Conservation (phyloP, 352 stramenopile genomes). For the Aphanomyces cochlioides region DNA sequence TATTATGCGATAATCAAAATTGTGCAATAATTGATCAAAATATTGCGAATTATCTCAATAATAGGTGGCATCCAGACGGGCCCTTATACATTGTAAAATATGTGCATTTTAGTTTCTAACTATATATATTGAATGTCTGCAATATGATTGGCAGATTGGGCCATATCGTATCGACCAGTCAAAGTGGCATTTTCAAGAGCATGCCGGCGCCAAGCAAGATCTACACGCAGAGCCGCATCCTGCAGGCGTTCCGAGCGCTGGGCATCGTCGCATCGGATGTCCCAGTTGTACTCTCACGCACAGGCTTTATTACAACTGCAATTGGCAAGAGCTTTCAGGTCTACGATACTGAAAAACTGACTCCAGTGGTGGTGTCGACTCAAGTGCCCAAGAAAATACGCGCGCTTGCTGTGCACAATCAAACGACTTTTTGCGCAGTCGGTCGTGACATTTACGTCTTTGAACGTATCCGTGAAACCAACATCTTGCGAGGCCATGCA, state of each 20-base stretch:
- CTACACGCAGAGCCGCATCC: slow-evolving; percentile 49
- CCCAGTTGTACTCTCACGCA: slow-evolving; percentile 84
- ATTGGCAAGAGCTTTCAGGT: slow-evolving; percentile 90
- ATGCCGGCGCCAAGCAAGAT: not conserved
- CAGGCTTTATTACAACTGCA: slow-evolving; percentile 83
- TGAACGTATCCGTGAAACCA: slow-evolving; percentile 55
- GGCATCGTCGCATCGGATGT: slow-evolving; percentile 83
- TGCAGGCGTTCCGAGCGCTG: slow-evolving; percentile 89
- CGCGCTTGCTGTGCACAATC: slow-evolving; percentile 58
- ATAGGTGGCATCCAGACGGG: no score
- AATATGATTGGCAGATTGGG: not conserved
- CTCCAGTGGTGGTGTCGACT: slow-evolving; percentile 74
- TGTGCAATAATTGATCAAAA: no score
- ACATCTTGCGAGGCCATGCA: slow-evolving; percentile 58
- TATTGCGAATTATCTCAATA: no score
- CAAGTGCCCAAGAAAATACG: slow-evolving; percentile 75
- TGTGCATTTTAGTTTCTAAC: no score
- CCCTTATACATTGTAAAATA: no score
- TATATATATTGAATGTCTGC: no score
- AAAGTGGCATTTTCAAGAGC: not conserved
- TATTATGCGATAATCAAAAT: no score
- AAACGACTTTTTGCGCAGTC: slow-evolving; percentile 74
- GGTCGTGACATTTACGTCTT: slow-evolving; percentile 68
- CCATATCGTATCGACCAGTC: not conserved
- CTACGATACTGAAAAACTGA: slow-evolving; percentile 88